Base-by-base conservation (phyloP, 331 rosid species). In the Dryas integrifolia region DNA sequence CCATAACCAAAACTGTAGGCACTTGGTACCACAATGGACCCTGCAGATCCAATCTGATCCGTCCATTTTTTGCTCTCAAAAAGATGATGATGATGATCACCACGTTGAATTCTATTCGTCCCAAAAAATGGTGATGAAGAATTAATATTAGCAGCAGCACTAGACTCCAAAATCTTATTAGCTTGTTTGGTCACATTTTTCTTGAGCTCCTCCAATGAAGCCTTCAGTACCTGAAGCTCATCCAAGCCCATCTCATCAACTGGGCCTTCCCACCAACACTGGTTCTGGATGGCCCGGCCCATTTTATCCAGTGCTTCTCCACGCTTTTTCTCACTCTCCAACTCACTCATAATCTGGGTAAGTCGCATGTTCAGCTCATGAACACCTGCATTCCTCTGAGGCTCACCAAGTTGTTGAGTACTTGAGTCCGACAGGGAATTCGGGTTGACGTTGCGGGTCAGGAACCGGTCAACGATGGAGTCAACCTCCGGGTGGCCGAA, bases 131-230 rank as follows among this genome's bases (percentile, higher is more conserved):
- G 3, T 26, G 67, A 58, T 26, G 76, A 24, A 13, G 66, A 70
- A 45, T 15, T 43, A 56, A 56, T 21, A 18, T 52, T 21, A 41
- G 10, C 47, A 14, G 48, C 13, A 45, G 53, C 5, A 7, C 35
- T 70, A 53, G 81, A 77, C 7, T 77, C 90, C 59, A 80, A 69
- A 66, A 83, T 73, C 67, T 76, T 82, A 68, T 40, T 75, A 5
- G 77, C 82, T 71, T 85, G 73, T 50, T 78, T 79, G 40, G 61
- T 79, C 2, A 83, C 57, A 6, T 78, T 83, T 45, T 74, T 82
- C 74, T 83, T 80, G 16, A 76, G 59, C 60, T 76, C 84, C 77
- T 80, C 84, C 61, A 79, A 0, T 41, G 84, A 58, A 7, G 35
- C 74, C 71, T 51, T 69, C 69, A 83, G 40, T 47, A 43, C 62